Evolutionary conservation across 257 asterid species (phyloP).

Genomic region (Solanum dulcamara): DNA sequence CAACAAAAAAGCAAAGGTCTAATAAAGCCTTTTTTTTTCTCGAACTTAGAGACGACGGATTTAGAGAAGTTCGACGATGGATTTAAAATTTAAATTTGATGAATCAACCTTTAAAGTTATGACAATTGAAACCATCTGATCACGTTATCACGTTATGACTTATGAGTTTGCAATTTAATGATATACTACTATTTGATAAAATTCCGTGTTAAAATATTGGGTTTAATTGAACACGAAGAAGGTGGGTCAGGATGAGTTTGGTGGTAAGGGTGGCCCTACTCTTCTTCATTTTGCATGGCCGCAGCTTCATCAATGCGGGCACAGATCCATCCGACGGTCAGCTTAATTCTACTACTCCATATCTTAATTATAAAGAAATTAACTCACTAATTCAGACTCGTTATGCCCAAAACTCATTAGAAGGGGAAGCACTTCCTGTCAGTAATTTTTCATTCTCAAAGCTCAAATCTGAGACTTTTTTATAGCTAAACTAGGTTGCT

Average conservation of each 20-base stretch:
- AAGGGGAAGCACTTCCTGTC: not conserved
- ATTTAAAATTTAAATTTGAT: not conserved
- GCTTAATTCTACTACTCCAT: not conserved
- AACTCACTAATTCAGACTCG: no score
- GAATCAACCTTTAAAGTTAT: not conserved
- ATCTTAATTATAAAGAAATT: not conserved
- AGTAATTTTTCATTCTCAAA: no score
- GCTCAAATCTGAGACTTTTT: not conserved
- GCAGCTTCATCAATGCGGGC: conserved; percentile 15
- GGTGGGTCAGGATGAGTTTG: conserved; percentile 27
- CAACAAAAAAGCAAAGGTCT: not conserved
- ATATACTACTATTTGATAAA: not conserved
- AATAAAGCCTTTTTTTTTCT: not conserved
- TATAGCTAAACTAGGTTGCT: not conserved
- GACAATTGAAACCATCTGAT: not conserved
- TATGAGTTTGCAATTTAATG: not conserved
- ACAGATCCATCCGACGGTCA: conserved; percentile 34
- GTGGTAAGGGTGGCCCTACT: conserved; percentile 17
- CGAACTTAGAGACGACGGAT: not conserved
- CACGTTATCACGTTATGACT: no score
- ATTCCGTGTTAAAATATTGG: not conserved
- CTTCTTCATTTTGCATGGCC: conserved; percentile 12
- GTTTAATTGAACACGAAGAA: not conserved
- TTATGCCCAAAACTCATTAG: no score
- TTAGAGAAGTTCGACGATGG: not conserved